Conservation (phyloP, 805 yeast species). For the Naumovozyma castellii region DNA sequence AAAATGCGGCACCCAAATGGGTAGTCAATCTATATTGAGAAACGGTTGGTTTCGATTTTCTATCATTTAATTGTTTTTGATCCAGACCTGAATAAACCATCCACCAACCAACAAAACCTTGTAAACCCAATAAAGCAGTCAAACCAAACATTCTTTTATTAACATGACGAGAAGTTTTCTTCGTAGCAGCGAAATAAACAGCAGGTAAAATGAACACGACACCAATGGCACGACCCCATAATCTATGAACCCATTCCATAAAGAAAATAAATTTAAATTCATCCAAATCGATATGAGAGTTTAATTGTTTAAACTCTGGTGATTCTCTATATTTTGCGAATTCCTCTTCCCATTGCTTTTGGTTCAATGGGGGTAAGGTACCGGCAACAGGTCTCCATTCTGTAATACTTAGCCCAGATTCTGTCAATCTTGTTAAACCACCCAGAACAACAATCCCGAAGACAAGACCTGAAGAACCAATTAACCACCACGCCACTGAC, state of each 20-base stretch:
- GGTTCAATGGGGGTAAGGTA: conserved; percentile 74
- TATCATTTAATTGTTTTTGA: conserved; percentile 61
- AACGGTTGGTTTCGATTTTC: conserved; percentile 93
- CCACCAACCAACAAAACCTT: conserved; percentile 99
- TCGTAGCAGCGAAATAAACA: conserved; percentile 60
- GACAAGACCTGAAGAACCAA: conserved; percentile 79
- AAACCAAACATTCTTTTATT: conserved; percentile 62
- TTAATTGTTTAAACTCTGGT: conserved; percentile 85
- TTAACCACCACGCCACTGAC: conserved; percentile 75
- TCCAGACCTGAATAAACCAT: conserved; percentile 96
- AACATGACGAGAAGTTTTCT: conserved; percentile 57
- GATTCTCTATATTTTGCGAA: conserved; percentile 71
- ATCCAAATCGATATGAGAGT: conserved; percentile 71
- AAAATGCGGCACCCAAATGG: conserved; percentile 87
- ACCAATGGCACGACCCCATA: conserved; percentile 89
- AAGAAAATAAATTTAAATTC: conserved; percentile 90
- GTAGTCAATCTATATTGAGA: conserved; percentile 91
- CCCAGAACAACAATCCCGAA: conserved; percentile 96
- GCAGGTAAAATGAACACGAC: conserved; percentile 77
- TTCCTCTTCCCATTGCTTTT: conserved; percentile 78
- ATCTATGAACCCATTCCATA: conserved; percentile 97
- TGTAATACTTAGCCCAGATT: conserved; percentile 89
- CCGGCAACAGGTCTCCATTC: conserved; percentile 99
- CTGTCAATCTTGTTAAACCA: conserved; percentile 90
- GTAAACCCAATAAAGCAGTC: conserved; percentile 73